Base-by-base conservation (phyloP, 106 monocot genomes). In the Amphibolis antarctica region DNA sequence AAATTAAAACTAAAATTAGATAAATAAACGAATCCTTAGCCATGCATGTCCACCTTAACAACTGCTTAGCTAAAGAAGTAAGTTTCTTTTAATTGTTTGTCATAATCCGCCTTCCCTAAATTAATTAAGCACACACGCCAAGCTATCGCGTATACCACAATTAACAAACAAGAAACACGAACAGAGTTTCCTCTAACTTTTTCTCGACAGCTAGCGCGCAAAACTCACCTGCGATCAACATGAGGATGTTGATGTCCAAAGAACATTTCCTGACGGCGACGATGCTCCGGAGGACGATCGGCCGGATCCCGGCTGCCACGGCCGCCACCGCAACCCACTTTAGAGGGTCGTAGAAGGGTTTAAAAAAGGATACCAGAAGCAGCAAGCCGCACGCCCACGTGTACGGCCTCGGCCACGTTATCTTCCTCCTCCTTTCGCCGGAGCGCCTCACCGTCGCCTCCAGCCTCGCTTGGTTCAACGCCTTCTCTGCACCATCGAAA, bases 381-480 rank as follows among this genome's bases (percentile, higher is more conserved):
- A 75, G 46, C 27, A 59, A 55, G 4, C 69, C 75, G 25, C 57
- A 75, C 13, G 55, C 69, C 29, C 69, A 11, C 28, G 69, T 69
- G 63, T 74, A 74, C 0, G 61, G 60, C 11, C 53, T 74, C 11
- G 74, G 74, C 74, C 67, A 74, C 28, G 7, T 5, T 10, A 28
- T 4, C 15, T 26, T 28, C 25, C 56, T 12, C 53, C 53, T 53
- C 23, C 53, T 1, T 12, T 15, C 14, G 27, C 57, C 57, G 27
- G 23, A 57, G 27, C 15, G 42, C 20, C 60, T 61, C 43, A 43
- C 43, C 42, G 67, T 82, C 1, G 93, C 93, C 72, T 93, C 93
- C 1, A 93, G 74, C 44, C 79, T 85, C 14, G 93, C 93, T 53
- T 88, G 74, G 66, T 93, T 93, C 47, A 93, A 65, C 13, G 74